These are phyloP conservation scores for Ascochyta pisi DNA, from an alignment of 2,329 filamentous ascomycete genomes.

Conservation along the genomic window DNA sequence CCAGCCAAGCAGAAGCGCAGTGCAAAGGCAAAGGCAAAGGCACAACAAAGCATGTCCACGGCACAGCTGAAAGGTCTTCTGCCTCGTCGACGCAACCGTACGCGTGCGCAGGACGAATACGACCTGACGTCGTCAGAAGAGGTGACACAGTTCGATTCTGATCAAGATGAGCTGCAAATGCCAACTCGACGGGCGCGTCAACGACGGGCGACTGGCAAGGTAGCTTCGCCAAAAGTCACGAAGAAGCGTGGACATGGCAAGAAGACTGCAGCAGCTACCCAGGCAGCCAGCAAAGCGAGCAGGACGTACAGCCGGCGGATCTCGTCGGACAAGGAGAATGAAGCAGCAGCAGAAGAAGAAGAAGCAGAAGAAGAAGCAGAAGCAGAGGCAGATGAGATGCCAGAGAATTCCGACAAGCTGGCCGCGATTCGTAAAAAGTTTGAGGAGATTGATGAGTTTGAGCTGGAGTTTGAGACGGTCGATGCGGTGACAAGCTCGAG, in stretches of 20 bases:
- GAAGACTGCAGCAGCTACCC: conserved; percentile 25
- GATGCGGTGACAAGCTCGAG: conserved; percentile 51
- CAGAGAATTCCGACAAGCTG: conserved; percentile 47
- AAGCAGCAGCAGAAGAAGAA: conserved; percentile 32
- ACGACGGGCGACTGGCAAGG: conserved; percentile 24
- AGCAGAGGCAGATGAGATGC: conserved; percentile 34
- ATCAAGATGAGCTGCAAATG: conserved; percentile 53
- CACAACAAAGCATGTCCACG: conserved; percentile 49
- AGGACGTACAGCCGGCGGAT: conserved; percentile 45
- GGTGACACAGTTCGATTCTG: conserved; percentile 42
- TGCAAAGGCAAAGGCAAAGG: conserved; percentile 35
- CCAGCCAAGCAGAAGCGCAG: conserved; percentile 27
- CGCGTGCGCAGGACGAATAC: conserved; percentile 46
- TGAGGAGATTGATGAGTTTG: conserved; percentile 58
- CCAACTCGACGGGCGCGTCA: conserved; percentile 32
- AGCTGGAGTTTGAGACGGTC: conserved; percentile 59
- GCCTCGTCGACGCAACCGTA: conserved; percentile 50
- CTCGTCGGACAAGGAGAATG: conserved; percentile 55
- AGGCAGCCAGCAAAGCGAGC: conserved; percentile 30
- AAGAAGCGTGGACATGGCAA: conserved; percentile 36
- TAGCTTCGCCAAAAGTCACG: conserved; percentile 29
- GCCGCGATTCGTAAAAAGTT: conserved; percentile 56
- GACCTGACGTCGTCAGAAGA: conserved; percentile 50
- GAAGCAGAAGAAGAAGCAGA: conserved; percentile 34
- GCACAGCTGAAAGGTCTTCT: conserved; percentile 54